Evolutionary conservation across 768 basidiomycete genomes (phyloP), one percentile per base, ranked within the genome.

Genomic region (Mycena amicta): DNA sequence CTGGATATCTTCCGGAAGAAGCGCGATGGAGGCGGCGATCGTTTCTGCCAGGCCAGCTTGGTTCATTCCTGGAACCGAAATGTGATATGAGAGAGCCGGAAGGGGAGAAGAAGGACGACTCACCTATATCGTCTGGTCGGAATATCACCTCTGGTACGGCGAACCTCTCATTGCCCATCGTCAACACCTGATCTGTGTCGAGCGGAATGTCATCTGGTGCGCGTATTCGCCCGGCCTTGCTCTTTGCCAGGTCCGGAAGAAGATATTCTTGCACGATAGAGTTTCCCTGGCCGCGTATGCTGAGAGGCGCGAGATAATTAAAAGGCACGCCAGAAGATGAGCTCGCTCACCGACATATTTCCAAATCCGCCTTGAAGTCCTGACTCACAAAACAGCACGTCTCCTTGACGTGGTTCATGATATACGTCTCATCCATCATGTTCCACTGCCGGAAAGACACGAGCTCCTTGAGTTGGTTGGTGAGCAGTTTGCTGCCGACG

Each of bases 391-490:
- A 97, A 74, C 93, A 95, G 70, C 93, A 95, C 16, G 83, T 72
- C 72, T 98, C 94, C 72, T 96, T 95, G 66, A 93, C 89, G 67
- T 90, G 83, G 75, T 96, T 95, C 79, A 97, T 88, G 69, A 98
- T 90, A 71, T 89, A 85, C 2, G 93, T 95, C 71, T 98, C 90
- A 67, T 97, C 94, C 88, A 95, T 95, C 92, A 98, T 93, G 72
- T 98, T 93, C 92, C 93, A 98, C 69, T 98, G 95, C 43, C 96
- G 87, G 71, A 91, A 98, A 12, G 94, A 96, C 4, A 95, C 85
- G 45, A 95, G 81, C 68, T 95, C 92, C 69, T 97, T 97, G 23
- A 98, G 82, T 52, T 96, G 92, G 73, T 98, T 98, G 25, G 95
- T 98, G 56, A 98, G 73, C 11, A 98, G 81, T 75, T 98, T 97